Evolutionary conservation across 148 eudicot genomes (phyloP).

Genomic region (Heliamphora exappendiculata): DNA sequence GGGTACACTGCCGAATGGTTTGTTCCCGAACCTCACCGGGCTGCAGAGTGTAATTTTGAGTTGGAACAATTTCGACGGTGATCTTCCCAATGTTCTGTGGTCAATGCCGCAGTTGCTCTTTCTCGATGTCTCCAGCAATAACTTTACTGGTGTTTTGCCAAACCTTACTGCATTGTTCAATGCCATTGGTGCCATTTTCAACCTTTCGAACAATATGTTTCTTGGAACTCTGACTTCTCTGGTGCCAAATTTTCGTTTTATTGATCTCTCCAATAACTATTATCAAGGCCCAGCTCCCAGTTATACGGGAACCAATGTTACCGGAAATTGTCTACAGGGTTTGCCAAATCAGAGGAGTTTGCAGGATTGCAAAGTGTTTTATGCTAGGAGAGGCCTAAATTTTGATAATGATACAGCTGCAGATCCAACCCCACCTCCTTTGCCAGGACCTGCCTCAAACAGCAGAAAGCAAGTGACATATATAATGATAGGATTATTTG

Average conservation of each 20-base stretch:
- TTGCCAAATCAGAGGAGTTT: slow-evolving; percentile 22
- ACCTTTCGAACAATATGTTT: slow-evolving; percentile 29
- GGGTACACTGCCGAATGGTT: slow-evolving; percentile 13
- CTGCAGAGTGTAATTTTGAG: slow-evolving; percentile 16
- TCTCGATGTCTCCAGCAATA: slow-evolving; percentile 31
- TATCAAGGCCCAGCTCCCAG: slow-evolving; percentile 23
- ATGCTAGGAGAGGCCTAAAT: slow-evolving; percentile 15
- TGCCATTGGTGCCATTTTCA: slow-evolving; percentile 10
- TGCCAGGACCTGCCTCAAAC: background rate
- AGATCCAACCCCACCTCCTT: slow-evolving; percentile 10
- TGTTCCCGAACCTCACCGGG: slow-evolving; percentile 13
- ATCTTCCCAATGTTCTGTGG: slow-evolving; percentile 16
- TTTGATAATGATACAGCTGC: slow-evolving; percentile 8
- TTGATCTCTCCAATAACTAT: slow-evolving; percentile 35
- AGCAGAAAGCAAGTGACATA: slow-evolving; percentile 18
- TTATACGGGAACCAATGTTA: background rate
- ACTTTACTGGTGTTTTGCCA: slow-evolving; percentile 25
- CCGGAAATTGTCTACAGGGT: slow-evolving; percentile 23
- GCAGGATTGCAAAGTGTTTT: slow-evolving; percentile 24
- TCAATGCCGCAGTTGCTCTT: slow-evolving; percentile 10
- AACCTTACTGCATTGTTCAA: slow-evolving; percentile 7
- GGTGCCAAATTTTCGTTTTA: background rate
- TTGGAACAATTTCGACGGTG: slow-evolving; percentile 17
- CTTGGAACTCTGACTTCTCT: slow-evolving; percentile 25
- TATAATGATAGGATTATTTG: slow-evolving; percentile 31